A percentile compares a stretch with the other conserved stretches of the same genome.
Conservation (phyloP, 768 basidiomycete species). For the Hericium alpestre region DNA sequence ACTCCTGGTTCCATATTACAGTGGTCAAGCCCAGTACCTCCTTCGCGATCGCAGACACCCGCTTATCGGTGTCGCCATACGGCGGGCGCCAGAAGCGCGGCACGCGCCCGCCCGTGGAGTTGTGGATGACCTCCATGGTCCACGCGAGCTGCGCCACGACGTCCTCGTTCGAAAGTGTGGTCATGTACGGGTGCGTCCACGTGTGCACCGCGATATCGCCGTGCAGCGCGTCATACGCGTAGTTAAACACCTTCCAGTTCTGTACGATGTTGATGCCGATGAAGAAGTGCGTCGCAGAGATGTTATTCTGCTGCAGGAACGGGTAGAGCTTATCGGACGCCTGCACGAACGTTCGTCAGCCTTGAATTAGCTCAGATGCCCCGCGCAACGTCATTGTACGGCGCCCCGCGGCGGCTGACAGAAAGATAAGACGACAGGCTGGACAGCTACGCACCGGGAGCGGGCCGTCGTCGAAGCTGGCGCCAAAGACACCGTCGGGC, state of each 20-base stretch:
- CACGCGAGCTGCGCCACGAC: slow-evolving; percentile 73
- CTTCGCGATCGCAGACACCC: slow-evolving; percentile 76
- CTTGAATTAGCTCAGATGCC: background rate
- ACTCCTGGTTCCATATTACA: slow-evolving; percentile 63
- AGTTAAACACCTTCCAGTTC: slow-evolving; percentile 23
- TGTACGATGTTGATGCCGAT: slow-evolving; percentile 33
- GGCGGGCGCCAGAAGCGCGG: slow-evolving; percentile 83
- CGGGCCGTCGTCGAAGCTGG: slow-evolving; percentile 79
- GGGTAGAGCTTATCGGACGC: slow-evolving; percentile 24
- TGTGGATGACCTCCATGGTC: slow-evolving; percentile 69
- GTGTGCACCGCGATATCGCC: slow-evolving; percentile 43
- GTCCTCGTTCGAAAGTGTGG: slow-evolving; percentile 54
- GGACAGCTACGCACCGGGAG: slow-evolving; percentile 26
- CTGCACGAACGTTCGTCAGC: background rate
- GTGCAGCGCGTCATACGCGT: slow-evolving; percentile 19
- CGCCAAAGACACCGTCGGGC: slow-evolving; percentile 54
- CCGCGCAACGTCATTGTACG: background rate
- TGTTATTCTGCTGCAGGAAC: slow-evolving; percentile 28
- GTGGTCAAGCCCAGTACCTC: slow-evolving; percentile 79
- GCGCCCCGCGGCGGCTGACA: slow-evolving; percentile 1
- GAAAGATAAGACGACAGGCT: background rate
- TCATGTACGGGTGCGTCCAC: slow-evolving; percentile 76
- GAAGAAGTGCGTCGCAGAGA: slow-evolving; percentile 34
- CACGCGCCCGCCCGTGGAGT: slow-evolving; percentile 68
- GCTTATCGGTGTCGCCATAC: slow-evolving; percentile 74